Evolutionary conservation across 2,329 filamentous ascomycete species (phyloP).

Genomic region (Fusarium chlamydosporum): DNA sequence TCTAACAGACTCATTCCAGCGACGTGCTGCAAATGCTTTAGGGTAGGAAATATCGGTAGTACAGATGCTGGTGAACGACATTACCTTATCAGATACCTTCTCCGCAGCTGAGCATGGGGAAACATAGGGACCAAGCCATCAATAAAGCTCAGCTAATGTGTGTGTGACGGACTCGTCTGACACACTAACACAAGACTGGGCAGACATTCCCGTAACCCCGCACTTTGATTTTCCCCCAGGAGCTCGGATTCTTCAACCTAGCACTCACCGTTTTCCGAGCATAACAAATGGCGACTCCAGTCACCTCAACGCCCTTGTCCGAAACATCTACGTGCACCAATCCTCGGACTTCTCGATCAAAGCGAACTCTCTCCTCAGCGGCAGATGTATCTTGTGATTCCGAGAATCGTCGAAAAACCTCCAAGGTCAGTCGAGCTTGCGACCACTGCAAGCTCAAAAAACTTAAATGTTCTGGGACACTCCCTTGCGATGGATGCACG

Average conservation of each 20-base stretch:
- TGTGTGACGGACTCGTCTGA: too few species aligned
- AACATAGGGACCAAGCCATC: too few species aligned
- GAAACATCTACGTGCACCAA: slow-evolving; percentile 31
- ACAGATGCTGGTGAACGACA: too few species aligned
- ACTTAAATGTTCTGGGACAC: slow-evolving; percentile 56
- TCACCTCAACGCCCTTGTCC: slow-evolving; percentile 34
- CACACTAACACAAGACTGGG: too few species aligned
- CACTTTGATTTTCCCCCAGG: neutral
- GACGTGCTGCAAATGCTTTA: too few species aligned
- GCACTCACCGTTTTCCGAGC: slow-evolving; percentile 33
- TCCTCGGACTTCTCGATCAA: slow-evolving; percentile 9
- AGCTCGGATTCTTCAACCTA: slow-evolving; percentile 14
- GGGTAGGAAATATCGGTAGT: too few species aligned
- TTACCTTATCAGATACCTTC: too few species aligned
- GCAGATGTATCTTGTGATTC: slow-evolving; percentile 27
- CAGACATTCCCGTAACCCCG: neutral
- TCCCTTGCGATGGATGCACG: slow-evolving; percentile 55
- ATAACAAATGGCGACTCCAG: slow-evolving; percentile 28
- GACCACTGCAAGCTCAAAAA: slow-evolving; percentile 59
- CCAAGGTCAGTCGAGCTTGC: slow-evolving; percentile 54
- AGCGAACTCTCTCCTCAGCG: slow-evolving; percentile 25
- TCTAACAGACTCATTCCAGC: too few species aligned
- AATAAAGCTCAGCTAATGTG: too few species aligned
- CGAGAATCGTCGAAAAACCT: slow-evolving; percentile 43
- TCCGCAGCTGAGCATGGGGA: too few species aligned